phyloP scores from a whole-genome alignment of 1,139 yeast genomes.

The Diutina ranongensis region DNA sequence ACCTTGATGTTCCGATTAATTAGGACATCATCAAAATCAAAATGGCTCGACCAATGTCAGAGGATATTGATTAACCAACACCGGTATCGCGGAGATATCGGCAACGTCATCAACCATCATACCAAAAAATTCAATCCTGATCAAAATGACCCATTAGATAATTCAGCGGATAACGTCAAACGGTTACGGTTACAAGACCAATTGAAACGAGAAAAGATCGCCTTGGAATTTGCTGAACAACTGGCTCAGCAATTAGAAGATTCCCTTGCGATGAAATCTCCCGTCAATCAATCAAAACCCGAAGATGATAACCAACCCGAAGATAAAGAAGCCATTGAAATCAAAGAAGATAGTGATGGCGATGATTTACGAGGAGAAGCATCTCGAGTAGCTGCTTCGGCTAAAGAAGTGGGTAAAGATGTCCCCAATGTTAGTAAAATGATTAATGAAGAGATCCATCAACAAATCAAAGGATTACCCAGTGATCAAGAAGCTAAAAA shows the following conservation, averaged over 20 bases:
- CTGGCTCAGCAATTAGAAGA: neutral
- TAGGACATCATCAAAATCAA: no score
- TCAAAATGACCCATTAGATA: neutral
- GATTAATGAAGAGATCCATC: slow-evolving; percentile 14
- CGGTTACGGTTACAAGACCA: neutral
- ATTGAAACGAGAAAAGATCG: neutral
- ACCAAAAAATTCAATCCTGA: neutral
- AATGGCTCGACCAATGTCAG: no score
- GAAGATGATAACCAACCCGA: neutral
- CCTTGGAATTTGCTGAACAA: neutral
- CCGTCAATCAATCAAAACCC: neutral
- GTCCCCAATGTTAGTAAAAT: neutral
- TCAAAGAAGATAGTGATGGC: neutral
- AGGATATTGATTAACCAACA: no score
- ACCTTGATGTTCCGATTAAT: no score
- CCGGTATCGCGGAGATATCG: neutral
- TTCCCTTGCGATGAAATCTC: neutral
- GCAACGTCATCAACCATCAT: neutral
- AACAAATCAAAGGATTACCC: slow-evolving; percentile 19
- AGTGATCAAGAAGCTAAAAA: slow-evolving; percentile 19
- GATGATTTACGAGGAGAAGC: slow-evolving; percentile 3
- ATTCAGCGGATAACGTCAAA: neutral
- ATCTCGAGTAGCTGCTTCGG: neutral
- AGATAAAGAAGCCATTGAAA: neutral
- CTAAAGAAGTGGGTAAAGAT: slow-evolving; percentile 1